A percentile compares a stretch with the other conserved stretches of the same genome.
Evolutionary conservation across 1,284 basidiomycete species (phyloP).

Genomic region (Thelephora terrestris): DNA sequence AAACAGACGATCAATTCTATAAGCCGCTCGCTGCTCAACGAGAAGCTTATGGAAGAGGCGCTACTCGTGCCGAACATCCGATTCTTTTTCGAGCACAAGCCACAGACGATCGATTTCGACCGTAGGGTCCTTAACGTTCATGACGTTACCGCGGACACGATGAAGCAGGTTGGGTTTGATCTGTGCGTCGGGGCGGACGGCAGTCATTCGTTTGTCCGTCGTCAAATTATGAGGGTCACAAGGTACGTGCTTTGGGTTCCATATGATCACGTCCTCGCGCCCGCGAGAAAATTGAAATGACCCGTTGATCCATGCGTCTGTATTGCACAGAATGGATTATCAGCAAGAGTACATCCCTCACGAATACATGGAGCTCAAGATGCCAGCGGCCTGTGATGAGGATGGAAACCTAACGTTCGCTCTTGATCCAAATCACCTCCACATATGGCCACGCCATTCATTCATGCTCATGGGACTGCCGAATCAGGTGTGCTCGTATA

Average conservation of each 20-base stretch:
- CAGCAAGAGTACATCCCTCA: slow-evolving; percentile 91
- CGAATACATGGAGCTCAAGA: slow-evolving; percentile 93
- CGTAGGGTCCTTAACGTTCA: slow-evolving; percentile 40
- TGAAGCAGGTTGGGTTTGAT: slow-evolving; percentile 54
- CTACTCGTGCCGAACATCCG: slow-evolving; percentile 53
- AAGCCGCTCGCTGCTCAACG: slow-evolving; percentile 80
- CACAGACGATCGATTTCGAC: slow-evolving; percentile 68
- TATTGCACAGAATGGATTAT: slow-evolving; percentile 78
- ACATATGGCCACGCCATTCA: slow-evolving; percentile 97
- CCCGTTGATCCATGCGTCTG: slow-evolving; percentile 10
- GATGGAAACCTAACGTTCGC: slow-evolving; percentile 62
- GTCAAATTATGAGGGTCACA: slow-evolving; percentile 84
- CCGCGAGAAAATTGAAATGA: slow-evolving; percentile 6
- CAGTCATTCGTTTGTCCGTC: slow-evolving; percentile 75
- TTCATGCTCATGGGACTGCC: slow-evolving; percentile 99
- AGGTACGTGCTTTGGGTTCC: slow-evolving; percentile 39
- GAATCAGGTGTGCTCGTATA: slow-evolving; percentile 61
- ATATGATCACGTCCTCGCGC: background rate
- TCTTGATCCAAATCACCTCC: slow-evolving; percentile 91
- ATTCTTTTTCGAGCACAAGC: slow-evolving; percentile 75
- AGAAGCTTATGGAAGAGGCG: slow-evolving; percentile 69
- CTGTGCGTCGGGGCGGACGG: slow-evolving; percentile 87
- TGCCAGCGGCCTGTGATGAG: slow-evolving; percentile 62
- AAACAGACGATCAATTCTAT: slow-evolving; percentile 87
- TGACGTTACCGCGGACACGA: slow-evolving; percentile 33